A percentile compares a stretch with the other conserved stretches of the same genome.
Conservation (phyloP, 106 monocot species). For the Dendrobium chrysotoxum region DNA sequence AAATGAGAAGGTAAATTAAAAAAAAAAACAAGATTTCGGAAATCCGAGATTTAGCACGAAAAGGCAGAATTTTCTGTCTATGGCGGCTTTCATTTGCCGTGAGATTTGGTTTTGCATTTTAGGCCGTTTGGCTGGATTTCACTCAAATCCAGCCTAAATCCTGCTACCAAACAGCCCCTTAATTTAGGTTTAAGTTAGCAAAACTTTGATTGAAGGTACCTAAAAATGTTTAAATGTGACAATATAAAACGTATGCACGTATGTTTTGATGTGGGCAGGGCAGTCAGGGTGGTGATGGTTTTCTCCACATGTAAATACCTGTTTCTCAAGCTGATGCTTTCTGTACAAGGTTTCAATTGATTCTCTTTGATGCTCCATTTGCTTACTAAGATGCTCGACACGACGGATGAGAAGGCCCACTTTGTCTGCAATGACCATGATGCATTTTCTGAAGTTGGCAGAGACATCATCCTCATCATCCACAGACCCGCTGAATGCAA, state of each 20-base stretch:
- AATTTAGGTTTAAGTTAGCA: not conserved
- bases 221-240: not conserved
- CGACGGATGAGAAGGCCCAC: constrained; percentile 32
- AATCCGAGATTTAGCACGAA: too few species aligned
- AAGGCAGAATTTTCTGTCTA: too few species aligned
- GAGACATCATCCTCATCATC: constrained; percentile 65
- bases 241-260: too few species aligned
- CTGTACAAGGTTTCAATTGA: constrained; percentile 49
- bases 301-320: constrained; percentile 59
- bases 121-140: too few species aligned
- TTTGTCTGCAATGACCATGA: constrained; percentile 73
- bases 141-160: too few species aligned
- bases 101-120: too few species aligned
- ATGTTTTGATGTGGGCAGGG: not conserved
- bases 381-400: not conserved
- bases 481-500: constrained; percentile 19
- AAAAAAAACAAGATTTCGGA: too few species aligned
- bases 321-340: constrained; percentile 73
- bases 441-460: constrained; percentile 63
- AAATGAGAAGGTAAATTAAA: not conserved
- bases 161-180: too few species aligned
- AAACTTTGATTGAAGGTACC: not conserved
- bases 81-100: too few species aligned
- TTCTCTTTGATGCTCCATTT: constrained; percentile 76
- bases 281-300: not conserved